Evolutionary conservation across 1,284 basidiomycete genomes (phyloP), one percentile per base, ranked within the genome.

Genomic region (Heterobasidion occidentale): DNA sequence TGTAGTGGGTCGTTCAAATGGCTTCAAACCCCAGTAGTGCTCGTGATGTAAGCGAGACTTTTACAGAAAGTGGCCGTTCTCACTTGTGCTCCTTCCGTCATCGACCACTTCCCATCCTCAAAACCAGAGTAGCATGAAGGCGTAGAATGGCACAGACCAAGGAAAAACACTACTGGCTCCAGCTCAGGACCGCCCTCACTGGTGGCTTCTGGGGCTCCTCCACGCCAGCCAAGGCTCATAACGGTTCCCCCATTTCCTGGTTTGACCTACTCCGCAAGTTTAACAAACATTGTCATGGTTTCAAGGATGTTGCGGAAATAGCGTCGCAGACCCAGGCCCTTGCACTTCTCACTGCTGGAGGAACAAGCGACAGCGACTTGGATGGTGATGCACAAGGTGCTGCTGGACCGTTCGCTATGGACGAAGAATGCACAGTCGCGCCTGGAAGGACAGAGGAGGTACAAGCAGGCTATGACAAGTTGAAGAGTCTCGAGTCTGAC

Each of bases 231-330:
- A 86, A 79, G 60, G 75, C 81, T 0, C 79, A 79, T 11, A 83
- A 83, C 51, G 86, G 81, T 15, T 62, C 67, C 0, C 64, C 70
- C 8, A 68, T 95, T 35, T 75, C 83, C 11, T 95, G 92, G 93
- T 76, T 80, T 2, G 89, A 93, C 64, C 78, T 94, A 15, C 72
- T 94, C 33, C 78, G 91, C 62, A 95, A 96, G 69, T 94, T 92
- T 77, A 87, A 88, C 64, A 95, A 94, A 65, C 92, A 95, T 65
- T 89, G 86, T 57, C 74, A 67, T 20, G 81, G 83, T 0, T 80
- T 74, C 60, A 62, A 67, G 57, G 83, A 86, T 58, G 71, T 87
- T n/a, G 76, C 82, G 1, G 81, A 87, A 62, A 73, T 89, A 56
- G 86, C 85, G 6, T 79, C 76, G 0, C 81, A 87, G 61, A 88